These are phyloP conservation scores for Macroventuria anomochaeta DNA, from an alignment of 2,329 filamentous ascomycete genomes.

Conservation along the genomic window DNA sequence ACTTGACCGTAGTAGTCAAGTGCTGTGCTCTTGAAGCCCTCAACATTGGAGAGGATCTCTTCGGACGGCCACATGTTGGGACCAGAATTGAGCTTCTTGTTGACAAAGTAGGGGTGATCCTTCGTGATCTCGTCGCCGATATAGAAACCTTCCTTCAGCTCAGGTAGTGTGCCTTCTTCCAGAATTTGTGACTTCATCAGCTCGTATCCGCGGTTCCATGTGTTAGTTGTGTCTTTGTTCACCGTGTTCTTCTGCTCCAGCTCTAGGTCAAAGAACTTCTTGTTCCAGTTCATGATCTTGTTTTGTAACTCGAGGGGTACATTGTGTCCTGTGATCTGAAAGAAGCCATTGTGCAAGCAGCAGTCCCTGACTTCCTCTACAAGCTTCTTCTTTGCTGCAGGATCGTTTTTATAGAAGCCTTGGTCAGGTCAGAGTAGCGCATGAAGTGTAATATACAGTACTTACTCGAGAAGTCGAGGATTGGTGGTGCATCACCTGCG, in stretches of 20 bases:
- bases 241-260: constrained; percentile 52
- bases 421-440: neutral
- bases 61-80: constrained; percentile 52
- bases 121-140: constrained; percentile 52
- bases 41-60: constrained; percentile 23
- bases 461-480: constrained; percentile 39
- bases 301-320: constrained; percentile 50
- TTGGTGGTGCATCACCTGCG: constrained; percentile 33
- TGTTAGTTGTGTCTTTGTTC: constrained; percentile 49
- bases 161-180: constrained; percentile 51
- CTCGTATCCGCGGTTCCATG: constrained; percentile 55
- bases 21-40: constrained; percentile 41
- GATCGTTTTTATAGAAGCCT: constrained; percentile 39
- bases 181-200: constrained; percentile 52
- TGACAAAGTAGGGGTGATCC: constrained; percentile 48
- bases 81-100: constrained; percentile 37
- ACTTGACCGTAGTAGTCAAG: constrained; percentile 53
- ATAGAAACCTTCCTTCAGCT: constrained; percentile 53
- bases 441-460: neutral
- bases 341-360: constrained; percentile 52
- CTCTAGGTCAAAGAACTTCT: constrained; percentile 50
- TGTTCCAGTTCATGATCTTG: constrained; percentile 48
- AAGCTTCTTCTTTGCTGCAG: constrained; percentile 23
- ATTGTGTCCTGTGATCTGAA: constrained; percentile 54
- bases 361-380: constrained; percentile 39